A percentile compares a stretch with the other conserved stretches of the same genome.
Evolutionary conservation across 768 basidiomycete genomes (phyloP).

Genomic region (Trametes gibbosa): DNA sequence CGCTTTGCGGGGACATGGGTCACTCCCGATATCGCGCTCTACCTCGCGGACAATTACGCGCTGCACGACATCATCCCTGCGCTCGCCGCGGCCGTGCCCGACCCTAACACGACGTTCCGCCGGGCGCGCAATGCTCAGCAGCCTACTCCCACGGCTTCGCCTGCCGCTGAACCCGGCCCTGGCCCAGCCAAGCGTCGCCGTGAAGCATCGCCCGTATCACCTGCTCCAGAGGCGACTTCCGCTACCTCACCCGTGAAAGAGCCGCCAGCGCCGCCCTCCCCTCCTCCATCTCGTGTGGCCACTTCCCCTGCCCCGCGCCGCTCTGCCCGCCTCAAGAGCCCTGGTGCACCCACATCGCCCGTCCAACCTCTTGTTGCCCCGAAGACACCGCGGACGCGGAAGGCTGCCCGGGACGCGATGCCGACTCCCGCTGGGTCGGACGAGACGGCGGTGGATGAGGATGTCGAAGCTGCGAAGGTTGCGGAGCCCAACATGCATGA

Average conservation of each 20-base stretch:
- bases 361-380: slow-evolving; percentile 37
- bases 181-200: slow-evolving; percentile 63
- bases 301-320: slow-evolving; percentile 36
- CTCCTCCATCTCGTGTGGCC: slow-evolving; percentile 19
- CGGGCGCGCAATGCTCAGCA: slow-evolving; percentile 52
- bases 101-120: slow-evolving; percentile 75
- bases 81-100: slow-evolving; percentile 72
- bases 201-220: slow-evolving; percentile 57
- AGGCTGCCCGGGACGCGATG: slow-evolving; percentile 35
- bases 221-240: slow-evolving; percentile 25
- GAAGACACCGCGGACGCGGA: slow-evolving; percentile 35
- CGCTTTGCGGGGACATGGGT: slow-evolving; percentile 93
- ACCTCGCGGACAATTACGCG: slow-evolving; percentile 65
- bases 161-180: slow-evolving; percentile 32
- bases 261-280: slow-evolving; percentile 27
- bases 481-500: slow-evolving; percentile 60
- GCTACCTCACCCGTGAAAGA: slow-evolving; percentile 7
- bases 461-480: slow-evolving; percentile 42
- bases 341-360: slow-evolving; percentile 35
- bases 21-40: slow-evolving; percentile 57
- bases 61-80: slow-evolving; percentile 59
- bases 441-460: slow-evolving; percentile 62
- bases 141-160: slow-evolving; percentile 31
- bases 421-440: slow-evolving; percentile 56
- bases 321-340: slow-evolving; percentile 42